Conservation (phyloP, 2,329 filamentous ascomycete genomes). For the Thelonectria discophora region DNA sequence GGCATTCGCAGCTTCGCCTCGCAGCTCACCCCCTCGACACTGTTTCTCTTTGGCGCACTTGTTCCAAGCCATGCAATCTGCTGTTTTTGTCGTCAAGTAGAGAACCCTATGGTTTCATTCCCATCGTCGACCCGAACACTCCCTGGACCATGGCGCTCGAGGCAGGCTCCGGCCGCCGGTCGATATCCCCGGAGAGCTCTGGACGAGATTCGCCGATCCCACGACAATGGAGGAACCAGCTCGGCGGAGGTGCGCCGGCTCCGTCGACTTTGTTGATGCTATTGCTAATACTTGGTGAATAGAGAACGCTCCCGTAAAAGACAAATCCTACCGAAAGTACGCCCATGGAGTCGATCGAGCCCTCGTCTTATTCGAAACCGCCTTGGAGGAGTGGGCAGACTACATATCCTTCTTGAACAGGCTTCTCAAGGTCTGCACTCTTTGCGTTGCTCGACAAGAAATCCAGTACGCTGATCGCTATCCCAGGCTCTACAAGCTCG, state of each 20-base stretch:
- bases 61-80: slow-evolving; percentile 31
- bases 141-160: slow-evolving; percentile 69
- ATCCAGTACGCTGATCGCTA: slow-evolving; percentile 8
- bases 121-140: slow-evolving; percentile 29
- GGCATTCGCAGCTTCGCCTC: slow-evolving; percentile 31
- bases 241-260: slow-evolving; percentile 70
- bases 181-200: slow-evolving; percentile 82
- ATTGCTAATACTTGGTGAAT: slow-evolving; percentile 23
- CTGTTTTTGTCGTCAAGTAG: slow-evolving; percentile 22
- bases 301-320: slow-evolving; percentile 67
- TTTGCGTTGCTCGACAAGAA: neutral
- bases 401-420: slow-evolving; percentile 97
- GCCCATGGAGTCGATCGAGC: slow-evolving; percentile 87
- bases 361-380: slow-evolving; percentile 88
- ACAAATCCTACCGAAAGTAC: slow-evolving; percentile 85
- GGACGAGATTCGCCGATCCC: slow-evolving; percentile 80
- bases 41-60: slow-evolving; percentile 15
- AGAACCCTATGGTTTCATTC: slow-evolving; percentile 36
- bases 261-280: neutral
- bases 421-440: slow-evolving; percentile 76
- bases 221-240: slow-evolving; percentile 79
- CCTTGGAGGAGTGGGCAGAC: slow-evolving; percentile 98
- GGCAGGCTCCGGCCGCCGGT: slow-evolving; percentile 63
- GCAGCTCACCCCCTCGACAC: slow-evolving; percentile 30
- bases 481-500: slow-evolving; percentile 87